Conservation (phyloP, 768 basidiomycete species). For the Suillus tomentosus region DNA sequence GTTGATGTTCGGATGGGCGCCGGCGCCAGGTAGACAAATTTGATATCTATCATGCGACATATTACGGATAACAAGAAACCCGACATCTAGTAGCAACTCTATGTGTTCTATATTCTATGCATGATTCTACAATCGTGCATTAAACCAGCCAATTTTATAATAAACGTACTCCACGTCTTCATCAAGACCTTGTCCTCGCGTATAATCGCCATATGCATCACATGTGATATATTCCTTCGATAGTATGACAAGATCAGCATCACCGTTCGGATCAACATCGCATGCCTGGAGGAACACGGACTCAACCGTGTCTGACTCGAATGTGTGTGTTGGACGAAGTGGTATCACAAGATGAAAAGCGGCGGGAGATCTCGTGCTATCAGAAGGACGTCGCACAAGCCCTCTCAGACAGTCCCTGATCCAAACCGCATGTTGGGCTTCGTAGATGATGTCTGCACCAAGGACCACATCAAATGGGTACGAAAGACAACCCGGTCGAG, state of each 20-base stretch:
- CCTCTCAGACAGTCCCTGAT: constrained; percentile 43
- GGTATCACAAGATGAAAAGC: constrained; percentile 79
- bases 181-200: constrained; percentile 31
- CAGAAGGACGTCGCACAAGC: constrained; percentile 36
- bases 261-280: neutral
- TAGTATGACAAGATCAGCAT: constrained; percentile 47
- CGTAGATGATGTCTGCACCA: constrained; percentile 59
- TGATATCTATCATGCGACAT: too few species aligned
- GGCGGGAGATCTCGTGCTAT: neutral
- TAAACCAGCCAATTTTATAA: too few species aligned
- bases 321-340: constrained; percentile 60
- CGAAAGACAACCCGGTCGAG: constrained; percentile 28
- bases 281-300: constrained; percentile 43
- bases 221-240: constrained; percentile 16
- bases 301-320: constrained; percentile 63
- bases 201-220: constrained; percentile 33
- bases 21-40: too few species aligned
- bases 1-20: too few species aligned
- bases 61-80: too few species aligned
- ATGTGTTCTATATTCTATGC: too few species aligned
- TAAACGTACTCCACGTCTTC: too few species aligned
- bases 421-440: constrained; percentile 48
- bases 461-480: constrained; percentile 49
- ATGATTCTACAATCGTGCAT: too few species aligned
- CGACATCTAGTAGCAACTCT: too few species aligned